phyloP scores from a whole-genome alignment of 148 eudicot species.

The Tetragonia tetragonoides region DNA sequence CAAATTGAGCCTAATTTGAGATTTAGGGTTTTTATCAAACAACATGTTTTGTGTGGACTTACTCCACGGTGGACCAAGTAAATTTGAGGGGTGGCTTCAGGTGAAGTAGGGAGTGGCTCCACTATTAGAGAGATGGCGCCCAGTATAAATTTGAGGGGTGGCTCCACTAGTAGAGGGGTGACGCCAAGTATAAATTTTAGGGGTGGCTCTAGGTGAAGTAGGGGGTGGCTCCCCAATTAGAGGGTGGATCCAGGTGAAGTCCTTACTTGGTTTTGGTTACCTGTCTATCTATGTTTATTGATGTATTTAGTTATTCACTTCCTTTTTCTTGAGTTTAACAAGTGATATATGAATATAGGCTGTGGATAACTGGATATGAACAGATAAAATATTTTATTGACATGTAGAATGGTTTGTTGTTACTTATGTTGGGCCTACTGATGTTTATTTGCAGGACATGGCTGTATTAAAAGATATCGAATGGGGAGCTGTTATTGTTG shows the following conservation, averaged over 20 bases:
- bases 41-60: too few species aligned
- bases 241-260: too few species aligned
- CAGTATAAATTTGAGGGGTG: too few species aligned
- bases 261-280: not conserved
- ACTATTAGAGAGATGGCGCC: too few species aligned
- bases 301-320: not conserved
- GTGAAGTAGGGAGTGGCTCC: too few species aligned
- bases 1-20: too few species aligned
- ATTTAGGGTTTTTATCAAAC: too few species aligned
- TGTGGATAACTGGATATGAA: not conserved
- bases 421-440: not conserved
- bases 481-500: conserved; percentile 72
- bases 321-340: not conserved
- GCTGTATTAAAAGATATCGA: conserved; percentile 36
- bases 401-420: conserved; percentile 1
- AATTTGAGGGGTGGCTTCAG: too few species aligned
- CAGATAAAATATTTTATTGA: not conserved
- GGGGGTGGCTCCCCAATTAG: too few species aligned
- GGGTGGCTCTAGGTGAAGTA: too few species aligned
- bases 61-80: not conserved
- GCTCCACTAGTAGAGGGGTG: too few species aligned
- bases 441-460: conserved; percentile 51
- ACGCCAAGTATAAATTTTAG: too few species aligned
- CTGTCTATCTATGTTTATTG: not conserved
- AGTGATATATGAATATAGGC: not conserved